Percentiles rank a stretch among this genome's conserved stretches.
Evolutionary conservation across 345 rosid species (phyloP).

Genomic region (Adansonia digitata): DNA sequence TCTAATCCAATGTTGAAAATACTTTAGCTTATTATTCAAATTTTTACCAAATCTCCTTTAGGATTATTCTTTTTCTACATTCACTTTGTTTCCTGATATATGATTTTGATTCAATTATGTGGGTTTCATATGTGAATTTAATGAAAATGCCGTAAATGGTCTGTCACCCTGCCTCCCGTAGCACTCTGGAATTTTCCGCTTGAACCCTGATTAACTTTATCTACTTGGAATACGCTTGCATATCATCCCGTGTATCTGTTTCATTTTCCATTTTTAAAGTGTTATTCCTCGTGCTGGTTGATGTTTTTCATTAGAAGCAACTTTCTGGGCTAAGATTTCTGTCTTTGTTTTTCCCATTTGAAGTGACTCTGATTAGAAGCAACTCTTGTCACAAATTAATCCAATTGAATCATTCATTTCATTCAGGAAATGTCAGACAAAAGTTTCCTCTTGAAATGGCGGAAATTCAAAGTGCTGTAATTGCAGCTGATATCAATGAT

Average conservation of each 20-base stretch:
- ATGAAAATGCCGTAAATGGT: not conserved
- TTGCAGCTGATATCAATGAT: constrained; percentile 97
- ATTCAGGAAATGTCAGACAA: constrained; percentile 69
- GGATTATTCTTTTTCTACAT: not conserved
- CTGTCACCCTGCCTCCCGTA: not conserved
- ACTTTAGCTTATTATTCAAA: not conserved
- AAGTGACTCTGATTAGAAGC: constrained; percentile 7
- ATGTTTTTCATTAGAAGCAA: not conserved
- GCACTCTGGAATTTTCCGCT: not conserved
- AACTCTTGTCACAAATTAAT: constrained; percentile 14
- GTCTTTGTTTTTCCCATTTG: not conserved
- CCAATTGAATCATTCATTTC: constrained; percentile 16
- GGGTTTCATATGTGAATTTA: not conserved
- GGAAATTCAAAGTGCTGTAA: constrained; percentile 95
- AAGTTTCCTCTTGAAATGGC: constrained; percentile 99
- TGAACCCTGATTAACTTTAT: not conserved
- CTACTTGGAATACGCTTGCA: not conserved
- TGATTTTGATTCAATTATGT: not conserved
- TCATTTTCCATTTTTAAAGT: not conserved
- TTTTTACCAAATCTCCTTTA: not conserved
- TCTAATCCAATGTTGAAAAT: not conserved
- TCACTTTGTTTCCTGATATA: not conserved
- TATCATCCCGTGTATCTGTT: not conserved
- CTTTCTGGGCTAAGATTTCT: not conserved
- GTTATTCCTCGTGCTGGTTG: not conserved